A percentile compares a stretch with the other conserved stretches of the same genome.
These are phyloP conservation scores for Chytridiales sp. DNA, from an alignment of 371 early-diverging fungal species.

Conservation along the genomic window DNA sequence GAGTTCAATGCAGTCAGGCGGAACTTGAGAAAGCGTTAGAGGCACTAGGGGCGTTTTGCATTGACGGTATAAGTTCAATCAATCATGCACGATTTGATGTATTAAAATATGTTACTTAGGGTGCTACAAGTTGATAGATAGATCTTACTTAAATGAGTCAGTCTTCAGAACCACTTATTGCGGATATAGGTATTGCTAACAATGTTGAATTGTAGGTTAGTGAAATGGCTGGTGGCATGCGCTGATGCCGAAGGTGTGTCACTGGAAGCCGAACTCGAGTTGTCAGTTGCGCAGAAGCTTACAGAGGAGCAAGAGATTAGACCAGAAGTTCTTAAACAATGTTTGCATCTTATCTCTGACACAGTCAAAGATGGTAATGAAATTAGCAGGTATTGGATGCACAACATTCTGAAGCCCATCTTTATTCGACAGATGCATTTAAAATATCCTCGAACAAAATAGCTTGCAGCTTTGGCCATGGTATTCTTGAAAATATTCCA, in stretches of 20 bases:
- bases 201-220: conserved; percentile 6
- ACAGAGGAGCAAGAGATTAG: conserved; percentile 36
- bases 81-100: neutral
- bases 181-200: conserved; percentile 3
- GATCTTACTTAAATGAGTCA: too few species aligned
- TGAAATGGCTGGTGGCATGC: neutral
- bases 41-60: conserved; percentile 40
- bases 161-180: conserved; percentile 7
- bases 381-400: neutral
- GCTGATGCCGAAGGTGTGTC: too few species aligned
- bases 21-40: conserved; percentile 47
- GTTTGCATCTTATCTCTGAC: conserved; percentile 39
- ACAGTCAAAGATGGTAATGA: conserved; percentile 12
- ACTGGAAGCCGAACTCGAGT: too few species aligned
- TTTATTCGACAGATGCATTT: neutral
- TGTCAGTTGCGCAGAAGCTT: conserved; percentile 26
- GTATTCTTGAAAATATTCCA: conserved; percentile 27
- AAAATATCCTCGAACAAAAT: conserved; percentile 23
- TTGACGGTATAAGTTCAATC: conserved; percentile 40
- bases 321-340: conserved; percentile 33
- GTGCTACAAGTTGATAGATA: neutral
- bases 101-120: neutral
- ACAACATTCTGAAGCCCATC: neutral
- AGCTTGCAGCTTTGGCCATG: conserved; percentile 34
- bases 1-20: conserved; percentile 55